phyloP scores from a whole-genome alignment of 352 stramenopile species.

The Globisporangium canariense region DNA sequence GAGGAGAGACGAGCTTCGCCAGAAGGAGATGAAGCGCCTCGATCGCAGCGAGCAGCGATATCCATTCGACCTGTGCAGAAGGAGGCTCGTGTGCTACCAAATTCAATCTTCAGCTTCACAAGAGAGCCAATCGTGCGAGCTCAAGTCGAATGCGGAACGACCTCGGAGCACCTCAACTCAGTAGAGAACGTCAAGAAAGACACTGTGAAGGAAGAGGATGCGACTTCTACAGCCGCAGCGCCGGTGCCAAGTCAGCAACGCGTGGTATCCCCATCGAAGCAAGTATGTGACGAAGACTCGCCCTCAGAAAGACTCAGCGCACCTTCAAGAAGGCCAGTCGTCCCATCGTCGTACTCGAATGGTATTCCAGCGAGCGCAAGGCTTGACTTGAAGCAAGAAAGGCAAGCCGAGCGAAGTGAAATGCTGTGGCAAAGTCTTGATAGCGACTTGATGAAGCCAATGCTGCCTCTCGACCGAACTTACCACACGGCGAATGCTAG shows the following conservation, averaged over 20 bases:
- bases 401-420: background rate
- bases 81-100: background rate
- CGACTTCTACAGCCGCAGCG: background rate
- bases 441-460: slow-evolving; percentile 11
- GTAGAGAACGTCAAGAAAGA: background rate
- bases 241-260: background rate
- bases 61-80: background rate
- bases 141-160: background rate
- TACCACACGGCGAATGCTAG: background rate
- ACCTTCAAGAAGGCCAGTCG: background rate
- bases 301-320: background rate
- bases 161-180: background rate
- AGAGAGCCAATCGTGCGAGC: background rate
- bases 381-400: background rate
- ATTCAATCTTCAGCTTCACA: slow-evolving; percentile 11
- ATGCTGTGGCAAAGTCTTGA: slow-evolving; percentile 14
- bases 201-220: background rate
- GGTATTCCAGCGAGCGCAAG: background rate
- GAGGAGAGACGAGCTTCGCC: too few species aligned
- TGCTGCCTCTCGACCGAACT: background rate
- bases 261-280: background rate
- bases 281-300: background rate
- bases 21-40: background rate
- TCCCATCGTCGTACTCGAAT: slow-evolving; percentile 9
- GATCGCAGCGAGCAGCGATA: background rate